Evolutionary conservation across 2,329 filamentous ascomycete genomes (phyloP), one percentile per base, ranked within the genome.

Genomic region (Trichophyton simii): DNA sequence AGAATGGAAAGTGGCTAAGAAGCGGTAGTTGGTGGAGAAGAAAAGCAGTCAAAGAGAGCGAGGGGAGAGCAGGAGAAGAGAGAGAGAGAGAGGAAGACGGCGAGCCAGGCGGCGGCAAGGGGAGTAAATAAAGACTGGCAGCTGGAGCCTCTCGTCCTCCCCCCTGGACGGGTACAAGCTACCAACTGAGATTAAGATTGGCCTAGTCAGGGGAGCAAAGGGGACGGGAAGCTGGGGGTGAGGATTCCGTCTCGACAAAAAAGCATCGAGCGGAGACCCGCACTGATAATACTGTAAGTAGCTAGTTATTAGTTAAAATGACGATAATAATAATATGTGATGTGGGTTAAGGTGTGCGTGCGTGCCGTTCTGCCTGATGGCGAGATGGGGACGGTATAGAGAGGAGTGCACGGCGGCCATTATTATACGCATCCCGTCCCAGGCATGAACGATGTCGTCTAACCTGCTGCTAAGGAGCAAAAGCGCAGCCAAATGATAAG

Each of bases 1-100:
- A 55, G 66, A 67, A 63, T 65, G 66, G 64, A 66, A 66, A 67
- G 63, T 66, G 65, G 57, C 60, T 60, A 62, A 65, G 38, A 60
- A 64, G 63, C 61, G 41, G 61, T 62, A 62, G 36, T 44, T 48
- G 60, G 57, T 60, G 48, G 15, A 42, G 38, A 42, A n/a, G 38
- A 42, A n/a, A 42, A 42, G 15, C 5, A n/a, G 15, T 42, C 38
- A 6, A 42, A 15, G 28, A 34, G 58, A 65, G 60, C 65, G 63
- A 59, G 2, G 22, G 22, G 22, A 22, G 22, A 22, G 22, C 22
- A 22, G 22, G 22, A 22, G 2, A 2, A 6, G 11, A n/a, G 46
- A 28, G 41, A 28, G 63, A 59, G 2, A 6, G 11, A n/a, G 46
- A 28, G 41, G 31, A 25, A 38, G 34, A 5, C 9, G 3, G 11